Base-by-base conservation (phyloP, 73 alveolate species). In the Durusdinium trenchii region DNA sequence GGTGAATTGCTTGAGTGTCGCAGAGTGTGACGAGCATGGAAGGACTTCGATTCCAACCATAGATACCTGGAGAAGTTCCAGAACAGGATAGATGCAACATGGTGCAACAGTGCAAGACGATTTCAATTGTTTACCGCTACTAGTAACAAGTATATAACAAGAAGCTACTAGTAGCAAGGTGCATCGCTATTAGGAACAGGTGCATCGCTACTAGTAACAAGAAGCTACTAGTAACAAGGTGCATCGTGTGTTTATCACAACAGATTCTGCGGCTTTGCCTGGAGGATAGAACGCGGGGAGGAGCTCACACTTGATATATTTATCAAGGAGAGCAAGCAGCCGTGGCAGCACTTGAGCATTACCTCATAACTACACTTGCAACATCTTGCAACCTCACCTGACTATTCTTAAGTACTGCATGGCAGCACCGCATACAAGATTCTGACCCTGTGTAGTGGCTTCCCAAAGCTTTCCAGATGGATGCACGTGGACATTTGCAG, bases 281-380 rank as follows among this genome's bases (percentile, higher is more conserved):
- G 3, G 47, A 89, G 96, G 96, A 89, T 89, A 89, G 96, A 89
- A 32, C 36, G 96, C 30, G 96, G 96, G 35, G 96, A 89, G 50
- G n/a, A 48, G 16, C 71, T 89, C n/a, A 89, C 71, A n/a, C 96
- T 89, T 14, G 64, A 89, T 40, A 71, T 89, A 50, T 89, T 89
- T 71, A 64, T 89, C 96, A 89, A 89, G 71, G 96, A 89, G 96
- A 89, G 96, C 96, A 89, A 89, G 96, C 57, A 69, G 40, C 54
- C 51, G 6, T 38, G 50, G 36, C 18, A 28, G n/a, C n/a, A 54
- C 28, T 20, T 9, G 20, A 9, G 64, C 9, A 54, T 54, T 12
- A 12, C 64, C 28, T 12, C 64, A 9, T 9, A 20, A 54, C 64
- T 9, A 54, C 20, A 9, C 64, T 12, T 54, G 64, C 9, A 54